phyloP scores from a whole-genome alignment of 805 yeast genomes.

The Pichia occidentalis region DNA sequence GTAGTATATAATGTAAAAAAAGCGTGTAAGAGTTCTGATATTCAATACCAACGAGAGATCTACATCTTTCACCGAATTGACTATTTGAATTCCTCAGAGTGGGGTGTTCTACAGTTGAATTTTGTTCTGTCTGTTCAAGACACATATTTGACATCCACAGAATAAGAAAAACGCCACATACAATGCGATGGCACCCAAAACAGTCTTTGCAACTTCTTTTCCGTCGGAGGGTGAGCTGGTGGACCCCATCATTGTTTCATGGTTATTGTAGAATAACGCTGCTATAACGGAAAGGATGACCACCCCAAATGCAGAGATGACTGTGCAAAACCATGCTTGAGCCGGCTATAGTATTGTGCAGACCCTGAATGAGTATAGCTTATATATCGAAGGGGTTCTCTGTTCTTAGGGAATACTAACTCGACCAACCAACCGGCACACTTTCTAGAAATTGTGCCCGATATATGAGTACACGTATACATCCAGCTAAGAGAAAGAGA shows the following conservation, averaged over 20 bases:
- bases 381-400: too few relatives aligned
- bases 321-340: constrained; percentile 93
- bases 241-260: constrained; percentile 91
- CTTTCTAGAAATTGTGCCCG: too few relatives aligned
- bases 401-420: too few relatives aligned
- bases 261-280: constrained; percentile 67
- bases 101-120: constrained; percentile 41
- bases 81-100: too few relatives aligned
- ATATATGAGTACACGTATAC: too few relatives aligned
- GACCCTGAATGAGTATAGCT: too few relatives aligned
- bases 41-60: too few relatives aligned
- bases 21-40: too few relatives aligned
- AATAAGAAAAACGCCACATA: constrained; percentile 75
- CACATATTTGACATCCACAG: constrained; percentile 79
- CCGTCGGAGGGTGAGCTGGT: constrained; percentile 89
- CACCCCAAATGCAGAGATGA: constrained; percentile 86
- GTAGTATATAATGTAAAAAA: too few relatives aligned
- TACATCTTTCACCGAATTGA: too few relatives aligned
- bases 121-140: constrained; percentile 57
- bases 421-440: too few relatives aligned
- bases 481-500: neutral
- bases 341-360: constrained; percentile 52
- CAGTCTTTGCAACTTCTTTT: constrained; percentile 80
- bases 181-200: constrained; percentile 82
- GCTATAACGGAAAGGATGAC: constrained; percentile 83